phyloP scores from a whole-genome alignment of 1,284 basidiomycete genomes.

The Lignosus rhinocerotis region DNA sequence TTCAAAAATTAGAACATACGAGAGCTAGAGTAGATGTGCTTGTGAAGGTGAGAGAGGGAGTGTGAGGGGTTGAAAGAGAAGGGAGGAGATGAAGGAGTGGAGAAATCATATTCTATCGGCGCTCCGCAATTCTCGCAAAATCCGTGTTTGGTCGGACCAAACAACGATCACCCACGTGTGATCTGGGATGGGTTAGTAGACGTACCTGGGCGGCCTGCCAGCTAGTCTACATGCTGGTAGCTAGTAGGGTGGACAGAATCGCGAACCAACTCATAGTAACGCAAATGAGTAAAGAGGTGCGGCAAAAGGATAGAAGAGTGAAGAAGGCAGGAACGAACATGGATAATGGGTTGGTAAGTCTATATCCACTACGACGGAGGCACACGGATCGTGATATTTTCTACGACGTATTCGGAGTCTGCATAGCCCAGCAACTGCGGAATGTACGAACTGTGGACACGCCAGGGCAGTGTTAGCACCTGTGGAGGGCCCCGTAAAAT shows the following conservation, averaged over 20 bases:
- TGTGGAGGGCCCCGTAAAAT: not conserved
- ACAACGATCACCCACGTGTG: conserved; percentile 27
- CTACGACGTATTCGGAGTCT: conserved; percentile 96
- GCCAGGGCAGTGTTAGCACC: conserved; percentile 3
- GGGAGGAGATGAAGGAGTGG: conserved; percentile 3
- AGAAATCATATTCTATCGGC: conserved; percentile 18
- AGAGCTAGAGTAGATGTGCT: conserved; percentile 3
- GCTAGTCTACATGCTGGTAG: too few relatives aligned
- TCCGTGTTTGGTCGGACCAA: conserved; percentile 31
- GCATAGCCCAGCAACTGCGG: conserved; percentile 85
- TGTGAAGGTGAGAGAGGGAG: conserved; percentile 6
- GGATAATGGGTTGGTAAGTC: not conserved
- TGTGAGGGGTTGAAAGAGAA: not conserved
- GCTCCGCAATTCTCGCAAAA: conserved; percentile 26
- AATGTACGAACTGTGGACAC: conserved; percentile 69
- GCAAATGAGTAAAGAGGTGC: too few relatives aligned
- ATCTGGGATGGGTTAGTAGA: conserved; percentile 2
- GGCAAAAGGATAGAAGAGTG: too few relatives aligned
- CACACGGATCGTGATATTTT: conserved; percentile 79
- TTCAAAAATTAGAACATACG: conserved; percentile 35
- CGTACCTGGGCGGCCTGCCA: not conserved
- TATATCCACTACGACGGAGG: conserved; percentile 30
- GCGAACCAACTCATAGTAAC: too few relatives aligned
- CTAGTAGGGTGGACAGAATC: too few relatives aligned
- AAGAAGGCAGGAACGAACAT: not conserved